phyloP scores from a whole-genome alignment of 768 basidiomycete genomes.

The Auriscalpium vulgare region DNA sequence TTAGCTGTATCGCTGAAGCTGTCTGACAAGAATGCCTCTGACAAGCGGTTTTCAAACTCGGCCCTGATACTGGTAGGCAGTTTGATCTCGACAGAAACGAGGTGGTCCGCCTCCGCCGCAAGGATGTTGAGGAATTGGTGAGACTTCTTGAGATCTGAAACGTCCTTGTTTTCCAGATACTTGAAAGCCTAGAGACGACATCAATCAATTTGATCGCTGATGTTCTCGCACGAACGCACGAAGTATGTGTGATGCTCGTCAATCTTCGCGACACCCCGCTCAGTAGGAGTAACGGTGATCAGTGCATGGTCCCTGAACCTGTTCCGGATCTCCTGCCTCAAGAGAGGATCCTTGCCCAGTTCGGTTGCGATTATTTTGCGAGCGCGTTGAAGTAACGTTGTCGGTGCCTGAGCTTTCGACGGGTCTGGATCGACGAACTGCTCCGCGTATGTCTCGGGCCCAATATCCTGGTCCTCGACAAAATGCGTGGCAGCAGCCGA shows the following conservation, averaged over 20 bases:
- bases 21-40: constrained; percentile 77
- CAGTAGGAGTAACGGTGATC: constrained; percentile 79
- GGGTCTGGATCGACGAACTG: constrained; percentile 74
- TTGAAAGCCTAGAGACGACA: constrained; percentile 71
- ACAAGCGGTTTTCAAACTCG: constrained; percentile 68
- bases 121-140: constrained; percentile 89
- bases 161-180: constrained; percentile 77
- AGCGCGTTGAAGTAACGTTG: constrained; percentile 66
- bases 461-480: constrained; percentile 73
- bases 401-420: constrained; percentile 43
- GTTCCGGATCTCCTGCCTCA: constrained; percentile 71
- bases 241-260: constrained; percentile 67
- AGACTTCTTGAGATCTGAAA: constrained; percentile 56
- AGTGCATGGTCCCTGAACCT: constrained; percentile 68
- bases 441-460: constrained; percentile 77
- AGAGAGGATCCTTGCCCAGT: constrained; percentile 85
- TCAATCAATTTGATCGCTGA: background rate
- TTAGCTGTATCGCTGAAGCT: constrained; percentile 77
- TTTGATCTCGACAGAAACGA: constrained; percentile 69
- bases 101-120: constrained; percentile 80
- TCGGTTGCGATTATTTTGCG: constrained; percentile 85
- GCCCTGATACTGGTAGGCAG: constrained; percentile 55
- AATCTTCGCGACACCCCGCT: constrained; percentile 73
- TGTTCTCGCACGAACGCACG: constrained; percentile 33
- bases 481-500: constrained; percentile 53